Evolutionary conservation across 805 yeast genomes (phyloP).

Genomic region (Lipomyces anomalus): DNA sequence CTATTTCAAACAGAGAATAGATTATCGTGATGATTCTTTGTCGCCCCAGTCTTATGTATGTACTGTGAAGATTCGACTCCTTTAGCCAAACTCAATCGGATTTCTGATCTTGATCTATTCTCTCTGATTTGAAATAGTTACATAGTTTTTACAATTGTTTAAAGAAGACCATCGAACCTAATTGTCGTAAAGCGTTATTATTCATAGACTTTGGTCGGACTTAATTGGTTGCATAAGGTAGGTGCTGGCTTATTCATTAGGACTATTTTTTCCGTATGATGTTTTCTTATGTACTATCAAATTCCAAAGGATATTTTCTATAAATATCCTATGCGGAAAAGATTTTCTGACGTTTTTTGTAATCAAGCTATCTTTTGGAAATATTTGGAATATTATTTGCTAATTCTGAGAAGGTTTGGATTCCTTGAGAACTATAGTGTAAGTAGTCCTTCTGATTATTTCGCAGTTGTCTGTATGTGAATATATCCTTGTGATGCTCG

Average conservation of each 20-base stretch:
- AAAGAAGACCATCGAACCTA: neutral
- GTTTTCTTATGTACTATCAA: constrained; percentile 14
- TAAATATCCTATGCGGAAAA: constrained; percentile 7
- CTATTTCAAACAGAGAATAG: too few species aligned
- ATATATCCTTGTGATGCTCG: constrained; percentile 15
- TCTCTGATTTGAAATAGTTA: neutral
- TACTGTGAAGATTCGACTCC: constrained; percentile 25
- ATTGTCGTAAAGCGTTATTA: neutral
- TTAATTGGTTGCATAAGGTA: too few species aligned
- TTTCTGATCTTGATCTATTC: constrained; percentile 7
- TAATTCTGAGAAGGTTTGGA: neutral
- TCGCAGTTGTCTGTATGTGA: neutral
- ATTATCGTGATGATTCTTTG: constrained; percentile 21
- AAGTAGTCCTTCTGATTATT: neutral
- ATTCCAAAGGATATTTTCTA: constrained; percentile 12
- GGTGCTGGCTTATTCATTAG: too few species aligned
- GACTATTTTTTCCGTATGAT: too few species aligned
- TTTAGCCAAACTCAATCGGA: constrained; percentile 20
- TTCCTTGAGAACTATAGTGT: neutral
- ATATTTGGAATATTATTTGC: neutral
- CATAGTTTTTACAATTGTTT: neutral
- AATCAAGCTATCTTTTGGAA: neutral
- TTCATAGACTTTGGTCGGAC: too few species aligned
- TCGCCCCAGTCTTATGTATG: constrained; percentile 27
- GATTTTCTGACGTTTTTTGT: too few species aligned